A percentile compares a stretch with the other conserved stretches of the same genome.
Conservation (phyloP, 768 basidiomycete species). For the Suillus lakei region DNA sequence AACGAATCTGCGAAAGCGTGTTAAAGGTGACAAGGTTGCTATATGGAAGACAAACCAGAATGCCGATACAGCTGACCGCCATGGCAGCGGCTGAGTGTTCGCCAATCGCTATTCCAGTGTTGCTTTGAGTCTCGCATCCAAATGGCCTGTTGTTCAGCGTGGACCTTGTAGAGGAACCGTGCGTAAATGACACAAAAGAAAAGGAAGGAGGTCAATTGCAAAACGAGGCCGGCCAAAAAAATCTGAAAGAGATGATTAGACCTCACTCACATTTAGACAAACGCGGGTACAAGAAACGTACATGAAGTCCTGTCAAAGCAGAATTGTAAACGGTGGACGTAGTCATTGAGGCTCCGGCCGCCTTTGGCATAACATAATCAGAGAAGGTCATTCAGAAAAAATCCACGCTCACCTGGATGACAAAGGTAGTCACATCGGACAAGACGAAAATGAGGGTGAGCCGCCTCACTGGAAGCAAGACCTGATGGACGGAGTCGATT, state of each 20-base stretch:
- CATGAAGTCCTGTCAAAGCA: constrained; percentile 39
- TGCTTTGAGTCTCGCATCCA: constrained; percentile 45
- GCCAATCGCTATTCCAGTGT: constrained; percentile 63
- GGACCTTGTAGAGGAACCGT: constrained; percentile 55
- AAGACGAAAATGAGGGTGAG: constrained; percentile 64
- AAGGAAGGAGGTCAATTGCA: constrained; percentile 59
- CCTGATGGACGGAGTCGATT: constrained; percentile 49
- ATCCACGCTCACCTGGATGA: constrained; percentile 53
- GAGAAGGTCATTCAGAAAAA: background rate
- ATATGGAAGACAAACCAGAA: constrained; percentile 50
- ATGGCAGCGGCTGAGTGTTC: constrained; percentile 55
- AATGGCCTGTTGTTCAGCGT: constrained; percentile 40
- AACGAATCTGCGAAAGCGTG: constrained; percentile 55
- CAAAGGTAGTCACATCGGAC: constrained; percentile 68
- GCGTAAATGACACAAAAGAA: constrained; percentile 51
- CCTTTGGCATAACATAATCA: constrained; percentile 33
- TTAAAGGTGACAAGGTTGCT: background rate
- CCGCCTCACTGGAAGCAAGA: constrained; percentile 51
- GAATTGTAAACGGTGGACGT: constrained; percentile 39
- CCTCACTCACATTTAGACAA: constrained; percentile 4
- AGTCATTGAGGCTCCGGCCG: constrained; percentile 52
- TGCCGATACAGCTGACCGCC: constrained; percentile 60
- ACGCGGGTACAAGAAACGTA: constrained; percentile 26
- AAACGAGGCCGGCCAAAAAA: constrained; percentile 59
- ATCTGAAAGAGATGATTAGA: constrained; percentile 40